Conservation (phyloP, 176 grass and related monocot genomes). For the Canna indica region DNA sequence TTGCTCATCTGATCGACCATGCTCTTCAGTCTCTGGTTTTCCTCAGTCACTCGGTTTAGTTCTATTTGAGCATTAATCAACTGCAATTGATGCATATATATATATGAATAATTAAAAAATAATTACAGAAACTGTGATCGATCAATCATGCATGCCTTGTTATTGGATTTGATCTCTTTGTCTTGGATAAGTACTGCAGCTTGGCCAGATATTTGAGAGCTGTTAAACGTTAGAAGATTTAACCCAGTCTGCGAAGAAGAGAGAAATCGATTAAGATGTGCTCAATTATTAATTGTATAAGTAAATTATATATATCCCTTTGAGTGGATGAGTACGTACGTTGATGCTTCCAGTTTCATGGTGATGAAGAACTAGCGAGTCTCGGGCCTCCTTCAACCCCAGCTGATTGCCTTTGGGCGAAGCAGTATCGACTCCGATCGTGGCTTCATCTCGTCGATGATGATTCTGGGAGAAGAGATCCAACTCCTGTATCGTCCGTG, state of each 20-base stretch:
- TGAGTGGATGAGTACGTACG: too few species aligned
- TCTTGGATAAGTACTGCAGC: too few species aligned
- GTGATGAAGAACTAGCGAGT: too few species aligned
- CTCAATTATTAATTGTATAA: too few species aligned
- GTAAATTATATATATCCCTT: not conserved
- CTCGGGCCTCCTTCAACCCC: too few species aligned
- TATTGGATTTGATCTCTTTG: too few species aligned
- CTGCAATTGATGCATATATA: constrained; percentile 30
- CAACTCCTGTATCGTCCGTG: constrained; percentile 36
- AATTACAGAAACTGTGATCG: too few species aligned
- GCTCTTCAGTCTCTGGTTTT: constrained; percentile 31
- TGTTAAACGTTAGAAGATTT: not conserved
- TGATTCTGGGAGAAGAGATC: constrained; percentile 33
- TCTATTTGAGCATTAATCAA: constrained; percentile 11
- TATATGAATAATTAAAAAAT: too few species aligned
- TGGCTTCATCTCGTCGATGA: not conserved
- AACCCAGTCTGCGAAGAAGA: not conserved
- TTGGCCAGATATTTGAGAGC: not conserved
- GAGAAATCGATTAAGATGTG: too few species aligned
- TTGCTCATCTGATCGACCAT: constrained; percentile 38
- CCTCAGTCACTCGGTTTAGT: constrained; percentile 31
- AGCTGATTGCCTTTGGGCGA: not conserved
- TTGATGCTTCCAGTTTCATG: constrained; percentile 17
- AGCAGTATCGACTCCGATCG: not conserved
- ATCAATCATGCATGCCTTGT: too few species aligned